These are phyloP conservation scores for Diaporthe sp. DNA, from an alignment of 2,329 filamentous ascomycete species.

Conservation along the genomic window DNA sequence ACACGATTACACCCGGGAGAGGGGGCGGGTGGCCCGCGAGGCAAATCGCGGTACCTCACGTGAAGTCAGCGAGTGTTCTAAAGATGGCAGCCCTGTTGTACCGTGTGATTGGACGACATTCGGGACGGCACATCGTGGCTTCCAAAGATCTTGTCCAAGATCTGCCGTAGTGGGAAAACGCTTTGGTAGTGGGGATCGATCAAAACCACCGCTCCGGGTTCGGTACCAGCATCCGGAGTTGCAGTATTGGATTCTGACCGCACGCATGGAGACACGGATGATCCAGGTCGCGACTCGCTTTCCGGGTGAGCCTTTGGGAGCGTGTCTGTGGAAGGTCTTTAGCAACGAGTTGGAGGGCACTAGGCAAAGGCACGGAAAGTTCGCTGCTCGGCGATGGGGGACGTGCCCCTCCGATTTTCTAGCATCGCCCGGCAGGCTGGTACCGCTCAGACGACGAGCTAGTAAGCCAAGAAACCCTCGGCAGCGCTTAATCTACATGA, in stretches of 20 bases:
- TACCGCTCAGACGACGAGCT: background rate
- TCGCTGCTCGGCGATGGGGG: conserved; percentile 5
- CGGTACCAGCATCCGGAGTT: conserved; percentile 9
- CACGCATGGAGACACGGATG: background rate
- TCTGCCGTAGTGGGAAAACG: background rate
- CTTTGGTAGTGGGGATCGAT: conserved; percentile 15
- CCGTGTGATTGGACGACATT: background rate
- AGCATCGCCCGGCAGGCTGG: background rate
- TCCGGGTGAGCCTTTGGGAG: background rate
- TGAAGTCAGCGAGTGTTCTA: background rate
- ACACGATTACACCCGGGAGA: background rate
- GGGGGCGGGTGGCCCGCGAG: background rate
- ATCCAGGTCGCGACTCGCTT: conserved; percentile 10
- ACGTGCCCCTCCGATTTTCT: background rate
- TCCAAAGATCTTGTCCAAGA: conserved; percentile 21
- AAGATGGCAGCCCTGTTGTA: background rate
- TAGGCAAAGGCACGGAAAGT: conserved; percentile 16
- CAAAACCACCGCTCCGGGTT: conserved; percentile 23
- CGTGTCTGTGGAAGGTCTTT: background rate
- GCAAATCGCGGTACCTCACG: background rate
- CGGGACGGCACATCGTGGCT: conserved; percentile 12
- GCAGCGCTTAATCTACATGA: background rate
- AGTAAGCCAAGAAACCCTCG: conserved; percentile 5
- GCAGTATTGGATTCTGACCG: background rate
- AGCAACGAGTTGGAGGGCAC: background rate